These are phyloP conservation scores for Metarhizium brunneum DNA, from an alignment of 2,329 filamentous ascomycete species.

Conservation along the genomic window DNA sequence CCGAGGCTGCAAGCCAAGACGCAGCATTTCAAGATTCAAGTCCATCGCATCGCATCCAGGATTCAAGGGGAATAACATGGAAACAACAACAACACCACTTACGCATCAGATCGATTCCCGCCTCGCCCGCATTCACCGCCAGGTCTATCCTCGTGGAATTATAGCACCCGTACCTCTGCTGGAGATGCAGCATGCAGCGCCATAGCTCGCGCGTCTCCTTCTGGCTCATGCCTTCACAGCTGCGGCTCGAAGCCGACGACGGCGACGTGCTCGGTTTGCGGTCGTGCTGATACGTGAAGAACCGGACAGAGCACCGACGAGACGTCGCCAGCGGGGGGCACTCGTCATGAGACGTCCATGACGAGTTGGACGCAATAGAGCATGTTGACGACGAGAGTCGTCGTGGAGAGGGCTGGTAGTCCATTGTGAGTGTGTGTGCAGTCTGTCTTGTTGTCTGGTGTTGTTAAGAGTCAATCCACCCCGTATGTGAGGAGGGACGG, in stretches of 20 bases:
- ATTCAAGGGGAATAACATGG: neutral
- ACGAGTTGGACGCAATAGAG: conserved; percentile 2
- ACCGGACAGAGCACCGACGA: conserved; percentile 14
- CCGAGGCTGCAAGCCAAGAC: neutral
- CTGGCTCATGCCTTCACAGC: conserved; percentile 20
- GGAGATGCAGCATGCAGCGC: conserved; percentile 39
- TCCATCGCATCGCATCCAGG: neutral
- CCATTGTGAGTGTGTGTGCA: neutral
- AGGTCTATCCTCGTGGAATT: conserved; percentile 39
- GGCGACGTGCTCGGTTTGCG: conserved; percentile 9
- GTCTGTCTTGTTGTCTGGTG: no score
- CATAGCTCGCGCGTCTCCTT: conserved; percentile 34
- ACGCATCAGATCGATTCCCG: conserved; percentile 34
- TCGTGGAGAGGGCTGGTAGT: neutral
- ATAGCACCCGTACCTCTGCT: conserved; percentile 38
- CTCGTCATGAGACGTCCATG: neutral
- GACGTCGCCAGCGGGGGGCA: conserved; percentile 9
- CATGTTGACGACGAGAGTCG: conserved; percentile 2
- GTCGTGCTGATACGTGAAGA: conserved; percentile 2
- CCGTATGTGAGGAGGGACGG: no score
- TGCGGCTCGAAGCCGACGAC: conserved; percentile 17
- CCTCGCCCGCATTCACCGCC: conserved; percentile 31
- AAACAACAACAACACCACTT: conserved; percentile 14
- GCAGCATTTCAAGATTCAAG: no score
- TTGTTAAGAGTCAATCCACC: no score